Evolutionary conservation across 352 stramenopile species (phyloP).

Genomic region (Phytophthora tubulina): DNA sequence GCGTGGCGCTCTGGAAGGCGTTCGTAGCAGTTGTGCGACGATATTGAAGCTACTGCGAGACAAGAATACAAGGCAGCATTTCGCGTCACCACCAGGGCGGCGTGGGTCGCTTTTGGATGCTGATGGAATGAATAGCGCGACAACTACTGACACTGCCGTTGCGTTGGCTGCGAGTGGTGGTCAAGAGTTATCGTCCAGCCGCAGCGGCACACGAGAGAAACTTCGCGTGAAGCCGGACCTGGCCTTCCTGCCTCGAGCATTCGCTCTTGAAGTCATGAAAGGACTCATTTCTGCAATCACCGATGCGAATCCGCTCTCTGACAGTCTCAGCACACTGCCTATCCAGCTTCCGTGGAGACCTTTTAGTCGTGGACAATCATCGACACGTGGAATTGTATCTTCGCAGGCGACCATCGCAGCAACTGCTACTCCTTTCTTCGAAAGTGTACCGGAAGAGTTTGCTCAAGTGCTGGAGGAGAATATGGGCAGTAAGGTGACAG

Average conservation of each 20-base stretch:
- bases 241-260: slow-evolving; percentile 40
- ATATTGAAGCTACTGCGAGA: slow-evolving; percentile 38
- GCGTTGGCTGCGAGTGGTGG: slow-evolving; percentile 13
- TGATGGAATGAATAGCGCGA: slow-evolving; percentile 5
- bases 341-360: slow-evolving; percentile 60
- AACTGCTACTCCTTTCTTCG: slow-evolving; percentile 60
- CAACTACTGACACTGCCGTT: slow-evolving; percentile 15
- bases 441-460: slow-evolving; percentile 53
- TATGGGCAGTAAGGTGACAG: slow-evolving; percentile 53
- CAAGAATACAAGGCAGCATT: slow-evolving; percentile 13
- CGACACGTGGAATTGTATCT: slow-evolving; percentile 16
- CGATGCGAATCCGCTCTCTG: slow-evolving; percentile 37
- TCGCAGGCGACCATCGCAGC: slow-evolving; percentile 1
- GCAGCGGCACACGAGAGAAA: slow-evolving; percentile 12
- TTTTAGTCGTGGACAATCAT: slow-evolving; percentile 18
- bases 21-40: slow-evolving; percentile 30
- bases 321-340: slow-evolving; percentile 46
- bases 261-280: slow-evolving; percentile 69
- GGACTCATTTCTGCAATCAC: slow-evolving; percentile 53
- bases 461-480: slow-evolving; percentile 56
- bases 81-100: slow-evolving; percentile 3
- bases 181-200: slow-evolving; percentile 11
- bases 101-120: slow-evolving; percentile 26
- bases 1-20: slow-evolving; percentile 39
- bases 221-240: slow-evolving; percentile 22